Conservation (phyloP, 768 basidiomycete genomes). For the Tulasnella sp. region DNA sequence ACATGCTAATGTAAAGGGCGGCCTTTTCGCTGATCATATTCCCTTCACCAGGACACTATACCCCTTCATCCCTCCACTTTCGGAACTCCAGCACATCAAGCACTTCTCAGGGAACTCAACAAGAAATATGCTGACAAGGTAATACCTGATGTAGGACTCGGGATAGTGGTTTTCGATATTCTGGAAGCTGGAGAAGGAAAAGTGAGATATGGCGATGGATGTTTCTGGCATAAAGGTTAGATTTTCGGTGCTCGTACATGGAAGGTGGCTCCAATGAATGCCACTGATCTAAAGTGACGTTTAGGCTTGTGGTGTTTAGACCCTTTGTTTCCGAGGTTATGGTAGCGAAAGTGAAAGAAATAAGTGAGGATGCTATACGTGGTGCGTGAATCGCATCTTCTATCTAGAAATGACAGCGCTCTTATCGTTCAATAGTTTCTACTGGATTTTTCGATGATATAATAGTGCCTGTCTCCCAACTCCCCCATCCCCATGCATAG, state of each 20-base stretch:
- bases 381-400: slow-evolving; percentile 37
- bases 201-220: slow-evolving; percentile 88
- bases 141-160: slow-evolving; percentile 81
- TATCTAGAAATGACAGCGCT: background rate
- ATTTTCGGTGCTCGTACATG: background rate
- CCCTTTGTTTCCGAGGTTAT: slow-evolving; percentile 86
- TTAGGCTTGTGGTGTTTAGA: slow-evolving; percentile 80
- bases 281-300: slow-evolving; percentile 46
- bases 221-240: slow-evolving; percentile 84
- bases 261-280: background rate
- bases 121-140: slow-evolving; percentile 92
- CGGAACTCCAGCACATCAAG: slow-evolving; percentile 58
- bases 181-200: slow-evolving; percentile 80
- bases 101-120: slow-evolving; percentile 76
- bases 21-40: background rate
- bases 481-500: slow-evolving; percentile 76
- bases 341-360: slow-evolving; percentile 76
- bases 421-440: slow-evolving; percentile 40
- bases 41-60: slow-evolving; percentile 60
- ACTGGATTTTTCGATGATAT: slow-evolving; percentile 92
- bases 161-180: slow-evolving; percentile 81
- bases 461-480: slow-evolving; percentile 62
- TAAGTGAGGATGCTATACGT: slow-evolving; percentile 73
- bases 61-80: slow-evolving; percentile 83
- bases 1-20: background rate